phyloP scores from a whole-genome alignment of 768 basidiomycete genomes.

The Kwoniella pini region DNA sequence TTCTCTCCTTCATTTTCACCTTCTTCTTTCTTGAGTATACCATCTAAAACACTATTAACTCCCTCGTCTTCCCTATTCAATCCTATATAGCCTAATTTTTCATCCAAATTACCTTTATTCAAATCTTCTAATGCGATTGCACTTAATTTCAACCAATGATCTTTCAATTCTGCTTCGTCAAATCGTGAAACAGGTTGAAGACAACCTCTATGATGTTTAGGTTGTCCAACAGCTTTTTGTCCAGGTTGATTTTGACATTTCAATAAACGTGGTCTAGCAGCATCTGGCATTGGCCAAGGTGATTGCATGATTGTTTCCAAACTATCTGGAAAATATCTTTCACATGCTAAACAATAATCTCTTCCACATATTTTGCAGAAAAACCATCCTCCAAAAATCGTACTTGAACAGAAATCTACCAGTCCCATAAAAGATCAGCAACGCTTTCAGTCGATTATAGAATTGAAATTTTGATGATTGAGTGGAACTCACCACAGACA shows the following conservation, averaged over 20 bases:
- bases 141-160: constrained; percentile 72
- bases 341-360: constrained; percentile 85
- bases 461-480: too few relatives aligned
- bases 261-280: constrained; percentile 31
- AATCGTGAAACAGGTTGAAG: constrained; percentile 84
- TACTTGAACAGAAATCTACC: constrained; percentile 84
- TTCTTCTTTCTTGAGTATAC: too few relatives aligned
- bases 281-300: constrained; percentile 38
- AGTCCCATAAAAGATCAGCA: too few relatives aligned
- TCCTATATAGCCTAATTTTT: constrained; percentile 14
- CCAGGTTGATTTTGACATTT: constrained; percentile 21
- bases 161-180: constrained; percentile 63
- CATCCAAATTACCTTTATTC: neutral
- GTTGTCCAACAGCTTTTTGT: neutral
- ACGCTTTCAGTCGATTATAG: too few relatives aligned
- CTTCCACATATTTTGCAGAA: constrained; percentile 89
- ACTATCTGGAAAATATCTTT: constrained; percentile 63
- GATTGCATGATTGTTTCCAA: constrained; percentile 27
- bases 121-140: constrained; percentile 54
- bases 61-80: constrained; percentile 15
- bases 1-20: neutral
- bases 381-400: constrained; percentile 84
- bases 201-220: constrained; percentile 32
- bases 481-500: constrained; percentile 48
- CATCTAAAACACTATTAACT: constrained; percentile 1